These are phyloP conservation scores for Fonsecaea multimorphosa DNA, from an alignment of 2,329 filamentous ascomycete species.

Conservation along the genomic window DNA sequence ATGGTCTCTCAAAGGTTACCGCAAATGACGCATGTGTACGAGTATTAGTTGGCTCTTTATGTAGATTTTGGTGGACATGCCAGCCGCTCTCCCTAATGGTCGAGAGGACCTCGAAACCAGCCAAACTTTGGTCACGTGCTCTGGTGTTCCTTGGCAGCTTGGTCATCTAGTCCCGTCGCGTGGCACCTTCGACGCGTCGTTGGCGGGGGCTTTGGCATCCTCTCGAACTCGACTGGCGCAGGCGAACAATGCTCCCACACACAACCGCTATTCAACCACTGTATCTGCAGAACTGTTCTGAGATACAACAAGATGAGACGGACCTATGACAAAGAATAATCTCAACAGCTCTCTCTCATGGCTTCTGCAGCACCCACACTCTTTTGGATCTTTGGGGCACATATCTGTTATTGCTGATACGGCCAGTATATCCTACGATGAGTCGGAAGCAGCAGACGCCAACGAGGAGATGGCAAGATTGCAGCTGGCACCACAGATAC, in stretches of 20 bases:
- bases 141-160: slow-evolving; percentile 4
- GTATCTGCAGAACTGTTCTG: background rate
- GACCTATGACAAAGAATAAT: slow-evolving; percentile 58
- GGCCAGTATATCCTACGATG: slow-evolving; percentile 26
- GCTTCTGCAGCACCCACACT: slow-evolving; percentile 51
- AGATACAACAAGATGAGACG: slow-evolving; percentile 29
- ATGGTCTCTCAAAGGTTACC: too few relatives aligned
- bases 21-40: too few relatives aligned
- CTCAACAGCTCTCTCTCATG: slow-evolving; percentile 53
- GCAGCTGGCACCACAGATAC: slow-evolving; percentile 49
- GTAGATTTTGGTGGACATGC: too few relatives aligned
- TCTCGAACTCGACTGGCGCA: slow-evolving; percentile 3
- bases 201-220: slow-evolving; percentile 12
- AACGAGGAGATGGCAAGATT: slow-evolving; percentile 52
- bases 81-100: too few relatives aligned
- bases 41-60: too few relatives aligned
- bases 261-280: background rate
- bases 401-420: slow-evolving; percentile 26
- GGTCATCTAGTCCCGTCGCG: background rate
- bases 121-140: slow-evolving; percentile 14
- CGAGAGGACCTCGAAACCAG: too few relatives aligned
- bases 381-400: slow-evolving; percentile 37
- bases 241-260: slow-evolving; percentile 9
- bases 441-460: slow-evolving; percentile 7
- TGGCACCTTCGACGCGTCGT: slow-evolving; percentile 4